Base-by-base conservation (phyloP, 2,329 filamentous ascomycete genomes). In the Dothistroma septosporum region DNA sequence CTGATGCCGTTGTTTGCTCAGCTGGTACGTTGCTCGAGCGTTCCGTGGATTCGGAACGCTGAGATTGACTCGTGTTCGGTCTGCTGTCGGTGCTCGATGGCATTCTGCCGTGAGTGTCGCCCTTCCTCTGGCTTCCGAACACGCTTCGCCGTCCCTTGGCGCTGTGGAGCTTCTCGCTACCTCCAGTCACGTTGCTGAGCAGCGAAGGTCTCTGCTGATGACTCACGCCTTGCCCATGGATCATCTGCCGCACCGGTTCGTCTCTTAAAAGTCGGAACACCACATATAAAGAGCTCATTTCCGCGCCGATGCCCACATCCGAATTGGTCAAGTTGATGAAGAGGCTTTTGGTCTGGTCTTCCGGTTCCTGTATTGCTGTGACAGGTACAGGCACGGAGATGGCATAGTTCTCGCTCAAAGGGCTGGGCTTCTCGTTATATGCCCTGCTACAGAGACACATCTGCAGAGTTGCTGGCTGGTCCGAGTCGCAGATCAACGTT, bases 251-350 rank as follows among this genome's bases (percentile, higher is more conserved):
- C 24, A 73, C 65, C 1, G 77, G 76, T 70, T 85, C 84, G 53
- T 81, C 80, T 2, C 86, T 83, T 53, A 91, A 82, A 8, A 97
- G 84, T 69, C 90, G 91, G 65, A 94, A 88, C 3, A 97, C 87
- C 1, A 99, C 81, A 72, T 90, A 97, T 21, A 97, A 77, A 3
- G 85, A 85, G 53, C 89, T 88, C 9, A 85, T 82, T 2, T 87
- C 78, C n/a, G 81, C 78, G 11, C 79, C 81, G 67, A 86, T 82
- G n/a, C 84, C 84, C 59, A 88, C 80, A 69, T 97, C 92, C 53
- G 87, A 83, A 0, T 90, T 84, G 44, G 87, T 91, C 19, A 99
- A 79, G 69, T 97, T 92, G 2, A 91, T 87, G 68, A 97, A 97
- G 1, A 99, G 81, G 0, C 92, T 95, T 71, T 89, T 91, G 72